Evolutionary conservation across 2,329 filamentous ascomycete species (phyloP).

Genomic region (Trichoderma lentiforme): DNA sequence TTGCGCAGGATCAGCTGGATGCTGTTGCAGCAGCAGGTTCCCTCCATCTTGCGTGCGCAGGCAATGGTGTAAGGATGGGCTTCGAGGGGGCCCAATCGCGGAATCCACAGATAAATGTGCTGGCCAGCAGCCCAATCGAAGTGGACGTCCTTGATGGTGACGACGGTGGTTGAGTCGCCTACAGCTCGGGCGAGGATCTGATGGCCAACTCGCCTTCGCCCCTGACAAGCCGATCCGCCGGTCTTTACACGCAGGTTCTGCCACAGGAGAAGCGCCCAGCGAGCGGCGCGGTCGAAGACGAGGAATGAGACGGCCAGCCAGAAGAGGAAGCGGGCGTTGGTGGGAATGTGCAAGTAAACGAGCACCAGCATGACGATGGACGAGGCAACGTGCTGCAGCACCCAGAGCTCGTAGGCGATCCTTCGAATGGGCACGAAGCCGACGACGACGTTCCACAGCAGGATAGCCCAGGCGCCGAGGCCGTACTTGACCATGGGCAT

Average conservation of each 20-base stretch:
- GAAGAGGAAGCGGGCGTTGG: conserved; percentile 56
- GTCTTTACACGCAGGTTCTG: conserved; percentile 49
- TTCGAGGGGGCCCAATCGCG: conserved; percentile 51
- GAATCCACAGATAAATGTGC: conserved; percentile 60
- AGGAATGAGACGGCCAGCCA: conserved; percentile 64
- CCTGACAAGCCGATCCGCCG: conserved; percentile 42
- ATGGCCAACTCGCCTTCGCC: conserved; percentile 51
- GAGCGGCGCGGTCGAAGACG: conserved; percentile 58
- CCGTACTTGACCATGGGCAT: conserved; percentile 67
- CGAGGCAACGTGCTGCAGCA: conserved; percentile 63
- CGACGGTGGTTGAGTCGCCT: conserved; percentile 51
- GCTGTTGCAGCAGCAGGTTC: conserved; percentile 55
- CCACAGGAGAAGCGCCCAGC: conserved; percentile 47
- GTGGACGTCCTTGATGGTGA: conserved; percentile 58
- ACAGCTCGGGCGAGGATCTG: conserved; percentile 47
- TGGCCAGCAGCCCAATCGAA: conserved; percentile 59
- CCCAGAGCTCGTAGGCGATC: conserved; percentile 67
- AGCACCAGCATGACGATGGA: conserved; percentile 61
- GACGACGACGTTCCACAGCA: conserved; percentile 63
- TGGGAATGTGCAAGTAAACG: conserved; percentile 61
- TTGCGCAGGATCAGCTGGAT: conserved; percentile 56
- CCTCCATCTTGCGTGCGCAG: conserved; percentile 49
- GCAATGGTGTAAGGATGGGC: conserved; percentile 62
- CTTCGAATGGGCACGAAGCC: conserved; percentile 62
- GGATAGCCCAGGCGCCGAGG: conserved; percentile 61